Percentiles rank a stretch among this genome's conserved stretches.
phyloP scores from a whole-genome alignment of 768 basidiomycete species.

The Rhizopogon vulgaris region DNA sequence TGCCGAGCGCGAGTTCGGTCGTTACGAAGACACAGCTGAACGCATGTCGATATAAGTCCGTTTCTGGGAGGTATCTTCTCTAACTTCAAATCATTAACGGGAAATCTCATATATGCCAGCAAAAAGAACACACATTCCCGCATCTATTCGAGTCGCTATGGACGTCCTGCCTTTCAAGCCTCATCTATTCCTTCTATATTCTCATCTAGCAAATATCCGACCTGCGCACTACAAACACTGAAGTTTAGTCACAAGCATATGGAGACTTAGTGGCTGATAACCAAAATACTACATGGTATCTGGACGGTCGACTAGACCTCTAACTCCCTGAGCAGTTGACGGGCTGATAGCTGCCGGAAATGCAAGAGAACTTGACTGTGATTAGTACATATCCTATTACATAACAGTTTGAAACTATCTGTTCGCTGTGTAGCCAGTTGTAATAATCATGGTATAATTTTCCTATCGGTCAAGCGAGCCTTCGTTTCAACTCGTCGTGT shows the following conservation, averaged over 20 bases:
- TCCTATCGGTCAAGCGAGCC: too few relatives aligned
- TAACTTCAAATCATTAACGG: neutral
- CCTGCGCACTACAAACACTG: conserved; percentile 17
- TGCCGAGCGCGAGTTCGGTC: neutral
- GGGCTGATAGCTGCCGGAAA: neutral
- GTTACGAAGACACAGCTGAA: neutral
- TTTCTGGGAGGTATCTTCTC: neutral
- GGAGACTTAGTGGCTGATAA: conserved; percentile 6
- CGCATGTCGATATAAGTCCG: neutral
- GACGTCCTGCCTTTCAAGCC: conserved; percentile 16
- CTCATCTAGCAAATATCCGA: conserved; percentile 9
- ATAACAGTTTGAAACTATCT: too few relatives aligned
- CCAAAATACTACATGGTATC: neutral
- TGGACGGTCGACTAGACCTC: neutral
- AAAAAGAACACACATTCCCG: neutral
- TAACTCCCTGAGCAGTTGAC: neutral
- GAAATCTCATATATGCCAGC: neutral
- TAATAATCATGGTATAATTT: too few relatives aligned
- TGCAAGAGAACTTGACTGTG: too few relatives aligned
- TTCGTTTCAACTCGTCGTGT: too few relatives aligned
- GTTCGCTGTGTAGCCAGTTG: too few relatives aligned
- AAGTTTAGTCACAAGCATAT: conserved; percentile 22
- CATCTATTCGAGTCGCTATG: conserved; percentile 8
- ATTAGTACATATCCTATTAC: too few relatives aligned
- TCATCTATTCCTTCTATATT: conserved; percentile 17